phyloP scores from a whole-genome alignment of 1,284 basidiomycete genomes.

The Ustilago sp. region DNA sequence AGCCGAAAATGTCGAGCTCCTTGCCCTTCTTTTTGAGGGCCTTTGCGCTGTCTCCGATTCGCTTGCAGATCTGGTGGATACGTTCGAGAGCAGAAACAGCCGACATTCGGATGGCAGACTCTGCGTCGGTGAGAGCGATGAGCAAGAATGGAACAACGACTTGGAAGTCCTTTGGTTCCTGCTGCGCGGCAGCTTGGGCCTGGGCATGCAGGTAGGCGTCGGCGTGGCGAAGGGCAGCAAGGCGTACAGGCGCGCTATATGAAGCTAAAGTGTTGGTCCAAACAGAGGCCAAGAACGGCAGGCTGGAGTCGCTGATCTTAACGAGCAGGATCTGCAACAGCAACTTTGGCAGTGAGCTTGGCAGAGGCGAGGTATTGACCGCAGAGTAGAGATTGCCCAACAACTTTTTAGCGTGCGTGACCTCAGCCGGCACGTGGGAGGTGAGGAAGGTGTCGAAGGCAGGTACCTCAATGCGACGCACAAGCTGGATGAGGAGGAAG shows the following conservation, averaged over 20 bases:
- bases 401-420: slow-evolving; percentile 20
- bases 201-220: slow-evolving; percentile 74
- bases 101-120: slow-evolving; percentile 75
- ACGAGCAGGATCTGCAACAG: slow-evolving; percentile 74
- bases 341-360: slow-evolving; percentile 19
- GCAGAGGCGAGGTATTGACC: slow-evolving; percentile 36
- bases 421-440: slow-evolving; percentile 29
- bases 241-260: slow-evolving; percentile 72
- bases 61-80: slow-evolving; percentile 70
- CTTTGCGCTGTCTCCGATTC: slow-evolving; percentile 64
- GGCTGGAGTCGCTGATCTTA: slow-evolving; percentile 77
- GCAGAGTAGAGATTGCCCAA: slow-evolving; percentile 40
- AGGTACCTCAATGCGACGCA: slow-evolving; percentile 25
- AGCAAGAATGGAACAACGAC: slow-evolving; percentile 83
- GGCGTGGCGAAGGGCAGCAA: slow-evolving; percentile 82
- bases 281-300: slow-evolving; percentile 83
- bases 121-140: slow-evolving; percentile 75
- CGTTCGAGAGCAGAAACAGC: slow-evolving; percentile 77
- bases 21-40: slow-evolving; percentile 38
- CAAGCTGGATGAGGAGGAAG: slow-evolving; percentile 39
- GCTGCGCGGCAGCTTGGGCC: slow-evolving; percentile 20
- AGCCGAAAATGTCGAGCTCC: slow-evolving; percentile 78
- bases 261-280: slow-evolving; percentile 72
- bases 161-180: slow-evolving; percentile 78
- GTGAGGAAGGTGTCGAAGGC: slow-evolving; percentile 37